Conservation (phyloP, 257 asterid genomes). For the Fraxinus anomala region DNA sequence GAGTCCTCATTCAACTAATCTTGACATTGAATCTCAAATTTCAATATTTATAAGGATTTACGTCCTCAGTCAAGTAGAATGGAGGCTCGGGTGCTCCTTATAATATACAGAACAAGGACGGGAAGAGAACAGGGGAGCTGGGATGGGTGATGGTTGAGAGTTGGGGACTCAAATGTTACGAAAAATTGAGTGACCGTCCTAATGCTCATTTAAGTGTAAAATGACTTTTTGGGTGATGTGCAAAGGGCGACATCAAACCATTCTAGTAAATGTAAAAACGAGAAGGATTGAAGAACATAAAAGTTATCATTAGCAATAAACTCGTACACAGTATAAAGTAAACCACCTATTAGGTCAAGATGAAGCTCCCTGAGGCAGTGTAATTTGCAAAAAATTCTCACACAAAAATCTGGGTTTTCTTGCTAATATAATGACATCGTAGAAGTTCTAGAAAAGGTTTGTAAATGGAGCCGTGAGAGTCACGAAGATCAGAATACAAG, state of each 20-base stretch:
- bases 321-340: background rate
- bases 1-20: no score
- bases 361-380: background rate
- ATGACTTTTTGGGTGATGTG: background rate
- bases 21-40: no score
- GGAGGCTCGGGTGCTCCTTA: no score
- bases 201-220: no score
- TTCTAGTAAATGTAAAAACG: background rate
- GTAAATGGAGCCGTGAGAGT: slow-evolving; percentile 52
- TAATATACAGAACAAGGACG: no score
- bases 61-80: no score
- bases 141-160: no score
- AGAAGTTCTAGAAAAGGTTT: slow-evolving; percentile 41
- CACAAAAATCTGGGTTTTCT: background rate
- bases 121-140: no score
- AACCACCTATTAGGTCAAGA: background rate
- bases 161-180: no score
- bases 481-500: slow-evolving; percentile 54
- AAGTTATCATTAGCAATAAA: background rate
- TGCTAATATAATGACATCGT: background rate
- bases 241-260: background rate
- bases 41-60: no score
- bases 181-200: no score
- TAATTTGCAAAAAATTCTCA: background rate
- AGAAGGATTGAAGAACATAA: background rate